These are phyloP conservation scores for Emericellopsis atlantica DNA, from an alignment of 2,329 filamentous ascomycete genomes.

Conservation along the genomic window DNA sequence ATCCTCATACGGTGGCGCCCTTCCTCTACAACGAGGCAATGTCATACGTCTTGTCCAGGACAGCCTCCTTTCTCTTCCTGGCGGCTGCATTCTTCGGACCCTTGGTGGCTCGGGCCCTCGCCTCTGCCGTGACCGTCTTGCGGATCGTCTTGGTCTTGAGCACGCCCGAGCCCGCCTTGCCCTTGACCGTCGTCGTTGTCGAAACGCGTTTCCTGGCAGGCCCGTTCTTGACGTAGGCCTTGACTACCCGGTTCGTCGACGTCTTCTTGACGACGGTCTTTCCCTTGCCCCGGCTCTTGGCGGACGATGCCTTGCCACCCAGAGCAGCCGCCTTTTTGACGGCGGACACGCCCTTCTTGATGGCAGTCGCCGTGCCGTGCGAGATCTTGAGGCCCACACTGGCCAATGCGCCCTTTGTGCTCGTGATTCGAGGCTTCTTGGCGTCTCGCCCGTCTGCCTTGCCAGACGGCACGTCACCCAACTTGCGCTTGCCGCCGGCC, in stretches of 20 bases:
- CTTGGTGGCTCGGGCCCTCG: neutral
- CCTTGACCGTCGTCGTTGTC: neutral
- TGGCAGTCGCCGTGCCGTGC: constrained; percentile 20
- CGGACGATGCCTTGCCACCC: constrained; percentile 13
- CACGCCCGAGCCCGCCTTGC: neutral
- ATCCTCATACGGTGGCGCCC: too few relatives aligned
- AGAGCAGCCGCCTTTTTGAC: constrained; percentile 14
- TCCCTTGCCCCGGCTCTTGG: constrained; percentile 2
- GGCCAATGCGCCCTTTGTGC: constrained; percentile 20
- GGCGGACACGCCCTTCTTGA: constrained; percentile 14
- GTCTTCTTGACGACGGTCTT: constrained; percentile 4
- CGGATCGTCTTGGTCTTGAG: too few relatives aligned
- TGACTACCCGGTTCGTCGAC: constrained; percentile 12
- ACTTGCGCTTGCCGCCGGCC: constrained; percentile 39
- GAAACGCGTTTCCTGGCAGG: constrained; percentile 8
- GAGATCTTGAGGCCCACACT: constrained; percentile 20
- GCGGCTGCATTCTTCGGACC: neutral
- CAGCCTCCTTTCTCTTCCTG: neutral
- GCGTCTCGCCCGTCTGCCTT: constrained; percentile 18
- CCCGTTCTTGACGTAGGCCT: constrained; percentile 11
- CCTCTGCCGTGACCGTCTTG: too few relatives aligned
- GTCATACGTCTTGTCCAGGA: neutral
- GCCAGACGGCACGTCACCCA: constrained; percentile 36
- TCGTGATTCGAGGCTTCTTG: constrained; percentile 19
- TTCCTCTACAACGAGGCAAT: neutral